Percentiles rank a stretch among this genome's conserved stretches.
Evolutionary conservation across 2,329 filamentous ascomycete species (phyloP).

Genomic region (Annulohypoxylon truncatum): DNA sequence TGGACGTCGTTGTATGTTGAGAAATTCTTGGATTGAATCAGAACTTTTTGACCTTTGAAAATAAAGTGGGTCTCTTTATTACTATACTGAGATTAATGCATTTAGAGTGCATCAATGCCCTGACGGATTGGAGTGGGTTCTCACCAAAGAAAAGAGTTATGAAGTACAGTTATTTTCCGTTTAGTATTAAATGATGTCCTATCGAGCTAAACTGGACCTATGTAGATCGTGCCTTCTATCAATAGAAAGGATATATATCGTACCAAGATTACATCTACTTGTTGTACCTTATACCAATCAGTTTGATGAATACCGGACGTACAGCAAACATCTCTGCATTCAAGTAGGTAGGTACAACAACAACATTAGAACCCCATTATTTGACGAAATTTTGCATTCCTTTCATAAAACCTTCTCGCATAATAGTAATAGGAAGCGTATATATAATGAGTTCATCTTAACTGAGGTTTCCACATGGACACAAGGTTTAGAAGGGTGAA

Average conservation of each 20-base stretch:
- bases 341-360: too few species aligned
- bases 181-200: neutral
- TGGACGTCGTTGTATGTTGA: neutral
- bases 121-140: neutral
- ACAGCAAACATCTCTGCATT: too few species aligned
- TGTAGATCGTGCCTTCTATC: neutral
- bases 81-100: neutral
- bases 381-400: neutral
- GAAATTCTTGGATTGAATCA: neutral
- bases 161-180: neutral
- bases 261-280: neutral
- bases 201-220: neutral
- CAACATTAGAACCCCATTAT: neutral
- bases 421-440: too few species aligned
- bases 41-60: constrained; percentile 18
- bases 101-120: neutral
- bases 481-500: neutral
- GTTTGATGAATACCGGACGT: too few species aligned
- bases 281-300: neutral
- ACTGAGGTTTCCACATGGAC: neutral
- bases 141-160: neutral
- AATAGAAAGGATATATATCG: neutral
- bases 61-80: constrained; percentile 16
- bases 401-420: neutral
- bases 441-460: neutral